Conservation (phyloP, 176 grass and related monocot species). For the Oryza rufipogon region DNA sequence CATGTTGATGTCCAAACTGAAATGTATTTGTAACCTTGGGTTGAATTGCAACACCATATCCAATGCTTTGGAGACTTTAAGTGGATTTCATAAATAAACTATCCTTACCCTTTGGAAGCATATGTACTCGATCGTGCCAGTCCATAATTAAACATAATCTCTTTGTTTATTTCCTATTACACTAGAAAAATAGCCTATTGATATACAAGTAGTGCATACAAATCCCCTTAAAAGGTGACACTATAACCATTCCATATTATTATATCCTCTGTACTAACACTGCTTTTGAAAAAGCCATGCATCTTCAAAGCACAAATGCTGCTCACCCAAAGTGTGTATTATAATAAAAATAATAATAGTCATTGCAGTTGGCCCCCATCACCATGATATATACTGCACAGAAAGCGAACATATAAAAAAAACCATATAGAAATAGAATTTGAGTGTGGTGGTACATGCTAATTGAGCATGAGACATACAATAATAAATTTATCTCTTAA, state of each 20-base stretch:
- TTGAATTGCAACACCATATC: background rate
- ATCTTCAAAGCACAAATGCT: background rate
- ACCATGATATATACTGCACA: background rate
- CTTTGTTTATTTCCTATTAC: background rate
- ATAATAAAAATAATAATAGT: background rate
- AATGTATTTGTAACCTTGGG: no score
- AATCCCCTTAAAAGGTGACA: no score
- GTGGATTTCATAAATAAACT: no score
- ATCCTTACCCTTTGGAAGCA: background rate
- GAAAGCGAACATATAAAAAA: background rate
- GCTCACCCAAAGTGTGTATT: background rate
- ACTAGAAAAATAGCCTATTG: background rate
- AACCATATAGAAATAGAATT: background rate
- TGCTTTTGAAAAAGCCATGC: background rate
- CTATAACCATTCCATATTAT: no score
- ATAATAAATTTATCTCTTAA: no score
- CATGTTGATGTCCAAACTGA: no score
- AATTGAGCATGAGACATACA: background rate
- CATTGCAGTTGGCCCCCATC: background rate
- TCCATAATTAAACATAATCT: background rate
- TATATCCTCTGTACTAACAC: background rate
- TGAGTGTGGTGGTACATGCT: background rate
- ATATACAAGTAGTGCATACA: background rate
- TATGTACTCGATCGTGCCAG: background rate
- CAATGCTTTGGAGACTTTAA: no score